phyloP scores from a whole-genome alignment of 805 yeast species.

The Cyberlindnera meyerae region DNA sequence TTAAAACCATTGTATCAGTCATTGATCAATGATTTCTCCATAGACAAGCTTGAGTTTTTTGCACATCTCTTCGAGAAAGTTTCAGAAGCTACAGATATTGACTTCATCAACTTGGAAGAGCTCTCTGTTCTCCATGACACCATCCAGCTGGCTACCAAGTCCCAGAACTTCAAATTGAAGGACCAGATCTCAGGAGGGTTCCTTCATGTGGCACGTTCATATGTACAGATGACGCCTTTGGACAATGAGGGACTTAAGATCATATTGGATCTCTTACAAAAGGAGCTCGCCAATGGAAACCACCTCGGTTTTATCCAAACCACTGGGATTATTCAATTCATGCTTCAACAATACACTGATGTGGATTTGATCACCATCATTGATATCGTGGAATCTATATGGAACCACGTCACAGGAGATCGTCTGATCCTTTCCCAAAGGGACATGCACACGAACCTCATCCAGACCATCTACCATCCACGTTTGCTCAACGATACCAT shows the following conservation, averaged over 20 bases:
- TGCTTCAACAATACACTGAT: conserved; percentile 15
- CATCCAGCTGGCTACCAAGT: neutral
- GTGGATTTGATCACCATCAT: conserved; percentile 26
- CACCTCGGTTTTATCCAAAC: conserved; percentile 11
- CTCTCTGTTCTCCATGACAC: conserved; percentile 9
- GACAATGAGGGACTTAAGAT: conserved; percentile 14
- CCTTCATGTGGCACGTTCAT: conserved; percentile 22
- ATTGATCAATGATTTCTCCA: conserved; percentile 16
- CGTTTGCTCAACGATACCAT: conserved; percentile 36
- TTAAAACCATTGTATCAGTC: conserved; percentile 16
- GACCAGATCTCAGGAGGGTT: conserved; percentile 27
- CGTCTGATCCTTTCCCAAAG: conserved; percentile 64
- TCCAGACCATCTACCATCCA: conserved; percentile 44
- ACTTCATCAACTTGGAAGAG: conserved; percentile 13
- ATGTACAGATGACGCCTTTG: conserved; percentile 21
- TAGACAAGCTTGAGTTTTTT: conserved; percentile 28
- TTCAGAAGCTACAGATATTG: conserved; percentile 10
- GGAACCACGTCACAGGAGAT: conserved; percentile 55
- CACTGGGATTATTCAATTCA: conserved; percentile 15
- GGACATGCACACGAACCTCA: conserved; percentile 52
- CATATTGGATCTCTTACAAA: conserved; percentile 17
- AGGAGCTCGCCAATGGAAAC: conserved; percentile 14
- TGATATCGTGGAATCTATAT: conserved; percentile 38
- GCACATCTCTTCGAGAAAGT: conserved; percentile 20
- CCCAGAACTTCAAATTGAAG: conserved; percentile 24